Evolutionary conservation across 1,139 yeast genomes (phyloP), one percentile per base, ranked within the genome.

Genomic region (Nakaseomyces kungkrabaensis): DNA sequence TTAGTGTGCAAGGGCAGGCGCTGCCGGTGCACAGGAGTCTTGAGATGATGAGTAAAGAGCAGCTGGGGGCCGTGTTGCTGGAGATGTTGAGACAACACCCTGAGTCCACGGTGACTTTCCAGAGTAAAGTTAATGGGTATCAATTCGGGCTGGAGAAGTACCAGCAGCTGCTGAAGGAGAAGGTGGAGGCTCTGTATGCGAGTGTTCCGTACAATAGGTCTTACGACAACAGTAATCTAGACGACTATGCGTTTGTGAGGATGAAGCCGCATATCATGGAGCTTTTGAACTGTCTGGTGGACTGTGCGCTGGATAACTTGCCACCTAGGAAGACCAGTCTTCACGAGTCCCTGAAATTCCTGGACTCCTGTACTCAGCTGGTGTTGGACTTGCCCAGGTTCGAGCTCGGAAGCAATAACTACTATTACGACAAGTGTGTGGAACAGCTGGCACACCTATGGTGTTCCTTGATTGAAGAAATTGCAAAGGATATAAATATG

Each of bases 171-270:
- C 50, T 65, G 48, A 55, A 58, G 41, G 47, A 43, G 10, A 65
- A 65, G 46, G 50, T 61, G 41, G 54, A 58, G 32, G 54, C 51
- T 13, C 52, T 65, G 11, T 54, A 54, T 38, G 52, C 51, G 17
- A 59, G 59, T 51, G 56, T 65, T 27, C 68, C 68, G 43, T 65
- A 62, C 50, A 59, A 59, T 38, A 60, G 54, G 49, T 48, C 53
- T 4, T 54, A 53, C 10, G 52, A 53, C 24, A 54, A 51, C 40
- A 54, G 50, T 13, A 54, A 54, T 33, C 50, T 63, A 44, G 72
- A 69, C 56, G 97, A 90, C 66, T 92, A 92, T 64, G 83, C 96
- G n/a, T 92, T 83, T 67, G 73, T 87, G 52, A 75, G 97, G 52
- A 85, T 90, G 50, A 83, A 87, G 60, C 81, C 88, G 1, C 69